Base-by-base conservation (phyloP, 257 asterid species). In the Nemophila menziesii region DNA sequence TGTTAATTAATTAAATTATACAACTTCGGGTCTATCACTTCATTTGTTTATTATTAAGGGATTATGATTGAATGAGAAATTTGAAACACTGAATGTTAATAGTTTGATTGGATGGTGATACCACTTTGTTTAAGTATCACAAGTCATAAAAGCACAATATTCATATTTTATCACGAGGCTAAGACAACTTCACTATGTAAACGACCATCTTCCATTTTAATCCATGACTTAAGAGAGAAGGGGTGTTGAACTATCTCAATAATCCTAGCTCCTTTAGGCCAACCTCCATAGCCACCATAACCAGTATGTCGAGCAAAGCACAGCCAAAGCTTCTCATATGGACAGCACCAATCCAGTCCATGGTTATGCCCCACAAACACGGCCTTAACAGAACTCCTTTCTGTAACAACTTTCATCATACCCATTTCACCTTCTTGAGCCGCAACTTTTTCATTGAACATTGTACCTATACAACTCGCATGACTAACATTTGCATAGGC, bases 311-410 rank as follows among this genome's bases (percentile, higher is more conserved):
- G 68, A 39, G 92, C 95, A 52, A 69, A 89, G 71, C 98, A 89
- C 48, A 89, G 63, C 95, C 95, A 84, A 12, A 84, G 55, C 49
- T 68, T 56, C 78, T 68, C 71, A 39, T 72, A 44, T 3, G 98
- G 95, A 61, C 95, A 89, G 60, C 95, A 89, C 98, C 98, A 89
- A 55, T 89, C 98, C 64, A 89, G 48, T 45, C 95, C 95, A 57
- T 84, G 94, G 75, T 89, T 89, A 63, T 84, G 95, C 6, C 94
- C 94, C 5, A 80, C 98, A 68, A 84, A 84, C 49, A 84, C 68
- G 4, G 92, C 95, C 97, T 84, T 80, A 27, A 84, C 79, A 42
- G 94, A 78, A 39, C 74, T 50, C 57, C 94, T 78, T 50, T 56
- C 41, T 52, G 69, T 73, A 43, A 89, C 77, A 66, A 70, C 77